phyloP scores from a whole-genome alignment of 1,139 yeast species.

The Candida glucosophila region DNA sequence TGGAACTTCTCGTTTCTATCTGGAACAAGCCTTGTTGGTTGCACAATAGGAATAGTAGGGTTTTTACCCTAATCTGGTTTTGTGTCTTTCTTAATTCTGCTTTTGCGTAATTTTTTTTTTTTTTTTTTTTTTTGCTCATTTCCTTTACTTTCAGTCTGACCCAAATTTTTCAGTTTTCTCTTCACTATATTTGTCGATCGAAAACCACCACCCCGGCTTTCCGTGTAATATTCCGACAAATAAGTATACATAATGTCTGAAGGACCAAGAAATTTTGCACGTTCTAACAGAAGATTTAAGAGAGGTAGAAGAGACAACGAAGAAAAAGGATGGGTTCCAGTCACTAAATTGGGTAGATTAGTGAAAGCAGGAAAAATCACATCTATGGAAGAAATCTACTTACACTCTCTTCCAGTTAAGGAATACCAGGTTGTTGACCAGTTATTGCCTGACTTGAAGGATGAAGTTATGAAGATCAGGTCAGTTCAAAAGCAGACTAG shows the following conservation, averaged over 20 bases:
- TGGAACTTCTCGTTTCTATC: too few species aligned
- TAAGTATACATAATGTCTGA: conserved; percentile 49
- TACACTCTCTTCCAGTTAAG: conserved; percentile 99
- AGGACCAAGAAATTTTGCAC: conserved; percentile 61
- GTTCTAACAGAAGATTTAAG: conserved; percentile 31
- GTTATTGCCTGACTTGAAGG: conserved; percentile 92
- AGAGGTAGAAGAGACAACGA: conserved; percentile 70
- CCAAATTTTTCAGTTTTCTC: too few species aligned
- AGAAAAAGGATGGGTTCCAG: conserved; percentile 99
- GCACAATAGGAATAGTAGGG: too few species aligned
- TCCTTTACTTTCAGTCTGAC: too few species aligned
- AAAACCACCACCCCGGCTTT: conserved; percentile 89
- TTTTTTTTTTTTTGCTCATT: neutral
- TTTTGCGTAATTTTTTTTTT: too few species aligned
- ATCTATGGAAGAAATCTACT: conserved; percentile 96
- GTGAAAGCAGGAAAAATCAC: conserved; percentile 98
- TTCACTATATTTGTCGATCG: conserved; percentile 52
- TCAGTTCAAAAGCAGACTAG: conserved; percentile 99
- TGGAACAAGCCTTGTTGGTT: too few species aligned
- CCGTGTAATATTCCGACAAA: conserved; percentile 83
- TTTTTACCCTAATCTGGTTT: too few species aligned
- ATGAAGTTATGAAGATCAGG: conserved; percentile 99
- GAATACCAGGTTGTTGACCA: conserved; percentile 98
- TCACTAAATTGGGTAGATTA: conserved; percentile 99
- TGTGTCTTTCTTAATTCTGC: too few species aligned